These are phyloP conservation scores for Bruguiera parviflora DNA, from an alignment of 345 rosid genomes.

Conservation along the genomic window DNA sequence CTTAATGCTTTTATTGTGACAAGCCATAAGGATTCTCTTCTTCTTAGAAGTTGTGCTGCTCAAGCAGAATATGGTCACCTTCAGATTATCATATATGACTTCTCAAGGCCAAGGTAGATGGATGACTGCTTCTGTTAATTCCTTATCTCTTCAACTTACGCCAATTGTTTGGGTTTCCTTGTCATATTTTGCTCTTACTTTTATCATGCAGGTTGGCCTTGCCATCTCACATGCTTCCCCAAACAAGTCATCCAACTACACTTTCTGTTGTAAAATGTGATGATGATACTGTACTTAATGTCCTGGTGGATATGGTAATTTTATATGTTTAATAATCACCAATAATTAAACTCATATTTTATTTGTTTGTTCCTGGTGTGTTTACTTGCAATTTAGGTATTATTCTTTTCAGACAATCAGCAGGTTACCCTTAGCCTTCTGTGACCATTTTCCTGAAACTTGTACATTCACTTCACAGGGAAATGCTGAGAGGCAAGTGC, in stretches of 20 bases:
- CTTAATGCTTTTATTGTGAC: constrained; percentile 95
- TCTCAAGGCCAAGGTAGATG: constrained; percentile 74
- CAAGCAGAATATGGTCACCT: constrained; percentile 64
- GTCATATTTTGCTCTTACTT: constrained; percentile 20
- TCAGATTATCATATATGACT: constrained; percentile 76
- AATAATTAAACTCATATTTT: constrained; percentile 3
- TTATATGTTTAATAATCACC: neutral
- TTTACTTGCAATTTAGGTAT: neutral
- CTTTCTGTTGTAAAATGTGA: constrained; percentile 65
- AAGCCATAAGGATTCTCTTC: constrained; percentile 65
- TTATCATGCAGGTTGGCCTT: constrained; percentile 53
- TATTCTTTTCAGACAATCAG: neutral
- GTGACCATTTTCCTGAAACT: constrained; percentile 6
- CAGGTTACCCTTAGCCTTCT: constrained; percentile 1
- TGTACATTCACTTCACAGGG: constrained; percentile 39
- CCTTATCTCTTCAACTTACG: neutral
- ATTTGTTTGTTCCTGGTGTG: neutral
- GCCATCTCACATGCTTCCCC: constrained; percentile 79
- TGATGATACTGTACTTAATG: constrained; percentile 75
- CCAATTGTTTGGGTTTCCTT: constrained; percentile 7
- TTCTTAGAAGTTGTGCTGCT: constrained; percentile 65
- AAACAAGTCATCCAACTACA: constrained; percentile 76
- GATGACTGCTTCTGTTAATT: constrained; percentile 4
- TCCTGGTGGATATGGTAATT: constrained; percentile 86
- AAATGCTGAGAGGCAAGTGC: constrained; percentile 83